phyloP scores from a whole-genome alignment of 768 basidiomycete genomes.

The Boletus tylopilopsis region DNA sequence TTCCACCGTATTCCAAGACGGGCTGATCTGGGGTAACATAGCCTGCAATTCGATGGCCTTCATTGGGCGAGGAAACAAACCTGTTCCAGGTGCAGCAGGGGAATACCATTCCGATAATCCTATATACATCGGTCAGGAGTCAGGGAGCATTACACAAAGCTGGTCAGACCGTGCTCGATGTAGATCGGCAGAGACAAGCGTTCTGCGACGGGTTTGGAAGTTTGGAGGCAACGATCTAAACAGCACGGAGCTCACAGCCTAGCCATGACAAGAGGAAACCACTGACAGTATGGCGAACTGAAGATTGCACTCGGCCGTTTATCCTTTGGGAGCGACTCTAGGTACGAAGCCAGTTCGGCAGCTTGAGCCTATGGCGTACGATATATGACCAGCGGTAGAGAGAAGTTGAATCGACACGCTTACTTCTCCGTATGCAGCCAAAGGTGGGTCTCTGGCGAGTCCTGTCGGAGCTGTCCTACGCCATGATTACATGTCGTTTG shows the following conservation, averaged over 20 bases:
- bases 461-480: conserved; percentile 62
- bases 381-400: neutral
- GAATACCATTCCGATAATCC: conserved; percentile 81
- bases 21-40: conserved; percentile 58
- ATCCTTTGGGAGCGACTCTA: conserved; percentile 58
- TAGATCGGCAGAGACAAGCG: conserved; percentile 66
- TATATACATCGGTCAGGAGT: conserved; percentile 20
- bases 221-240: conserved; percentile 85
- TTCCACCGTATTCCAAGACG: conserved; percentile 54
- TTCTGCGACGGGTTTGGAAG: conserved; percentile 58
- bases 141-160: conserved; percentile 6
- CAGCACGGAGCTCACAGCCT: neutral
- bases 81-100: conserved; percentile 59
- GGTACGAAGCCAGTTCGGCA: conserved; percentile 62
- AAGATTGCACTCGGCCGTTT: conserved; percentile 75
- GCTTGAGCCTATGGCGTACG: conserved; percentile 55
- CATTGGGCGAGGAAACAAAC: conserved; percentile 73
- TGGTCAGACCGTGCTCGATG: conserved; percentile 65
- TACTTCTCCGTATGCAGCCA: conserved; percentile 71
- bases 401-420: neutral
- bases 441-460: conserved; percentile 66
- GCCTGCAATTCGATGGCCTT: conserved; percentile 48
- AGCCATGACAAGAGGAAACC: neutral
- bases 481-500: neutral
- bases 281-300: conserved; percentile 79